Conservation (phyloP, 139 green algal genomes). For the Haematococcus sp. region DNA sequence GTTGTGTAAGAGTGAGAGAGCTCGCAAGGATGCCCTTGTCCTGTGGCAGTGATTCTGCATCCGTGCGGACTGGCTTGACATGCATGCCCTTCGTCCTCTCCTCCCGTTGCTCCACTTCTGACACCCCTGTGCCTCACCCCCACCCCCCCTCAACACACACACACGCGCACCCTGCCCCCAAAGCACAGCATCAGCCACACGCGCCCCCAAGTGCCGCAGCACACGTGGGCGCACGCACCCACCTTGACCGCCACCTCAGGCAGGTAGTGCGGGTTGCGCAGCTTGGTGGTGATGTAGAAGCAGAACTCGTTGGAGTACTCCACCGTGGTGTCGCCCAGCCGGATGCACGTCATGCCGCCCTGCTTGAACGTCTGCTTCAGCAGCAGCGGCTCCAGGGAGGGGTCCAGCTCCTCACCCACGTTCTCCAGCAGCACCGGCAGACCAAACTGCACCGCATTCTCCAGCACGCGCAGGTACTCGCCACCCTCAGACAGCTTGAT, state of each 20-base stretch:
- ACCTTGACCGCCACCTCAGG: slow-evolving; percentile 74
- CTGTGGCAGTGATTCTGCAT: no score
- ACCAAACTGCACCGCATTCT: slow-evolving; percentile 80
- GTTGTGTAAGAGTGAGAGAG: no score
- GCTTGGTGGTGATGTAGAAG: slow-evolving; percentile 79
- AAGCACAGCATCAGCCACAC: no score
- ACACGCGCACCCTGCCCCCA: no score
- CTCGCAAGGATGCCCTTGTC: no score
- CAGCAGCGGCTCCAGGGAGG: slow-evolving; percentile 71
- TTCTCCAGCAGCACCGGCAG: slow-evolving; percentile 71
- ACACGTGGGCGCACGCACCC: slow-evolving; percentile 13
- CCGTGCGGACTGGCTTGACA: no score
- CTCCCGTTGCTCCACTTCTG: no score
- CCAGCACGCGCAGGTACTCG: slow-evolving; percentile 67
- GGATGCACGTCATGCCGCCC: slow-evolving; percentile 69
- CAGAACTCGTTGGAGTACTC: slow-evolving; percentile 64
- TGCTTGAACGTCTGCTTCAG: slow-evolving; percentile 62
- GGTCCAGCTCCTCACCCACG: slow-evolving; percentile 65
- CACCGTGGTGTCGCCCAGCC: slow-evolving; percentile 62
- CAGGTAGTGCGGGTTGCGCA: slow-evolving; percentile 57
- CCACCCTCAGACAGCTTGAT: slow-evolving; percentile 67
- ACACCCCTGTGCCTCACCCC: no score
- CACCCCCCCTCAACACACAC: no score
- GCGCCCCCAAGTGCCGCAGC: no score
- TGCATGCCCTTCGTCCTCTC: no score